phyloP scores from a whole-genome alignment of 2,329 filamentous ascomycete genomes.

The Fusarium sp. region DNA sequence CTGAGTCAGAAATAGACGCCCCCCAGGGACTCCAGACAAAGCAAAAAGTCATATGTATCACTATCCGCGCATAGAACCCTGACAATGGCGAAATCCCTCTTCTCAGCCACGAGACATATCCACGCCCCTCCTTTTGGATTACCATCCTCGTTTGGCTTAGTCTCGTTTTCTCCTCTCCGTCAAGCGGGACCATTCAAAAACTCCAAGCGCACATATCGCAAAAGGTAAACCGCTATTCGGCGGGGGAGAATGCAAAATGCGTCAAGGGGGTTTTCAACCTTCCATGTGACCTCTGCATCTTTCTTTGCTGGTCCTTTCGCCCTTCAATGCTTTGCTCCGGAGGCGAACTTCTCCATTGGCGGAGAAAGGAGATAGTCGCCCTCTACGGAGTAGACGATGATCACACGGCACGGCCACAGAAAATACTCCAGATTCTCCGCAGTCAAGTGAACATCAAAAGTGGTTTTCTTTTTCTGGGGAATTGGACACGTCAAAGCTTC shows the following conservation, averaged over 20 bases:
- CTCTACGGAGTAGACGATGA: constrained; percentile 1
- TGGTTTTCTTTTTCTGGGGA: constrained; percentile 23
- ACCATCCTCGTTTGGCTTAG: constrained; percentile 16
- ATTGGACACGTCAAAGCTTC: constrained; percentile 24
- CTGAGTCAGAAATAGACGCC: constrained; percentile 34
- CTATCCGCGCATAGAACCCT: not conserved
- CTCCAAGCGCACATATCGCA: constrained; percentile 33
- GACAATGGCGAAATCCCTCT: constrained; percentile 20
- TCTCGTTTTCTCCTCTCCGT: constrained; percentile 39
- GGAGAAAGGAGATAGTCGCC: constrained; percentile 6
- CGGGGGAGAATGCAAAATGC: constrained; percentile 2
- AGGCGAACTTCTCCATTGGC: constrained; percentile 2
- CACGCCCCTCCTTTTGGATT: constrained; percentile 2
- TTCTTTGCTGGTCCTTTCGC: not conserved
- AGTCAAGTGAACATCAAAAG: constrained; percentile 21
- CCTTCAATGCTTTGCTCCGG: not conserved
- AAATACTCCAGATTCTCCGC: constrained; percentile 35
- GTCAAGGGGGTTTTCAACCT: not conserved
- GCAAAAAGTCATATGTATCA: not conserved
- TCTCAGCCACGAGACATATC: constrained; percentile 12
- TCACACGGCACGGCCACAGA: constrained; percentile 20
- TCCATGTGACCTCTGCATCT: constrained; percentile 29
- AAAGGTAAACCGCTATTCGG: constrained; percentile 26
- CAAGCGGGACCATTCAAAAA: constrained; percentile 7
- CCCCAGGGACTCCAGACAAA: constrained; percentile 1